A percentile compares a stretch with the other conserved stretches of the same genome.
phyloP scores from a whole-genome alignment of 164 flowering plant species.

The Chimonanthus salicifolius region DNA sequence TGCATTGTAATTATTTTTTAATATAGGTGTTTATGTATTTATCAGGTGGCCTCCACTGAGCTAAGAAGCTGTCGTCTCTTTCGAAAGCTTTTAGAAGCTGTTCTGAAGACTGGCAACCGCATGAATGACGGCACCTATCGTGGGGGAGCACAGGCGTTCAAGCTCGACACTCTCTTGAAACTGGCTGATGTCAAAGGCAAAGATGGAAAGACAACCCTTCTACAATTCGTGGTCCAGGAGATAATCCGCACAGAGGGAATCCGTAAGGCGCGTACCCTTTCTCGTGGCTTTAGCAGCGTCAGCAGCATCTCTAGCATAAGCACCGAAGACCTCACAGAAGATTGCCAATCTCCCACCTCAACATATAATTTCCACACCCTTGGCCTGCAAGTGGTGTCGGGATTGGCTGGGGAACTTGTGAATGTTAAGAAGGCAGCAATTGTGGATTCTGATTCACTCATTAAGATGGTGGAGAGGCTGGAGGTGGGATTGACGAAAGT shows the following conservation, averaged over 20 bases:
- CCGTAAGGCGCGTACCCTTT: constrained; percentile 44
- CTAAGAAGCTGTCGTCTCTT: constrained; percentile 74
- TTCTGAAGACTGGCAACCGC: constrained; percentile 95
- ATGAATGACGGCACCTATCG: constrained; percentile 97
- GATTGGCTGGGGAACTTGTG: constrained; percentile 56
- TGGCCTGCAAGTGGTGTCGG: constrained; percentile 78
- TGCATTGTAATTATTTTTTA: neutral
- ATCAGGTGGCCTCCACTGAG: constrained; percentile 81
- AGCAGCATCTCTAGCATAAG: constrained; percentile 46
- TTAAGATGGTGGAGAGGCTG: constrained; percentile 49
- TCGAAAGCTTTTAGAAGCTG: constrained; percentile 91
- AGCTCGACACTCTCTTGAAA: constrained; percentile 90
- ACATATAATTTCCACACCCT: constrained; percentile 50
- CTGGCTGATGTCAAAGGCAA: constrained; percentile 85
- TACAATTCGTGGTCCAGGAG: constrained; percentile 91
- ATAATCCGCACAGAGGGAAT: constrained; percentile 85
- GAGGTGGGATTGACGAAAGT: constrained; percentile 36
- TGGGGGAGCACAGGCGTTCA: constrained; percentile 95
- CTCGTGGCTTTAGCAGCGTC: constrained; percentile 30
- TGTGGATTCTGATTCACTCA: constrained; percentile 62
- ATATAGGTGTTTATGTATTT: neutral
- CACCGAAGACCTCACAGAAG: constrained; percentile 34
- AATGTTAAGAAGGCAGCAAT: constrained; percentile 77
- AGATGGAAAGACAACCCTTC: constrained; percentile 89
- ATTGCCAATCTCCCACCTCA: constrained; percentile 35